Evolutionary conservation across 2,329 filamentous ascomycete genomes (phyloP).

Genomic region (Botrytis squamosa): DNA sequence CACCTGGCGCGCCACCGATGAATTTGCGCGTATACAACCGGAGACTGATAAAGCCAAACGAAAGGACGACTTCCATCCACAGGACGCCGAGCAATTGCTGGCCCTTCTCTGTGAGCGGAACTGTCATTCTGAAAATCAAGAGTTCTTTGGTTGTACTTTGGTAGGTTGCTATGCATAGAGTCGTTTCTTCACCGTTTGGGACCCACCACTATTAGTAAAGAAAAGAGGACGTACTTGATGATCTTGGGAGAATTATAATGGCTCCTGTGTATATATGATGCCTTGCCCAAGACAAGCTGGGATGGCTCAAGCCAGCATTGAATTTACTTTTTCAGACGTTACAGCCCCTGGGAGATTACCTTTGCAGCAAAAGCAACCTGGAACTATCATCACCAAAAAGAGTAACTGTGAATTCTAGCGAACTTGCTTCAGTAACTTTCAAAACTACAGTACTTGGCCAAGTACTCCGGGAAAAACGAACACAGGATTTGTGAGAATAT

Average conservation of each 20-base stretch:
- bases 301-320: slow-evolving; percentile 1
- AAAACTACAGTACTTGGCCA: too few species aligned
- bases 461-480: neutral
- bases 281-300: neutral
- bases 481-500: too few species aligned
- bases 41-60: slow-evolving; percentile 6
- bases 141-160: neutral
- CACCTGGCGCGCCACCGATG: slow-evolving; percentile 2
- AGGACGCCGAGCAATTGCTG: slow-evolving; percentile 9
- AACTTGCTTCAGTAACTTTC: neutral
- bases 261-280: slow-evolving; percentile 4
- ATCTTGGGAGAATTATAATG: too few species aligned
- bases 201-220: slow-evolving; percentile 1
- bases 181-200: neutral
- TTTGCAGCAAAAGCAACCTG: neutral
- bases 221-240: neutral
- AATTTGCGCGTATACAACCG: slow-evolving; percentile 14
- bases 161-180: neutral
- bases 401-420: neutral
- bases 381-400: neutral
- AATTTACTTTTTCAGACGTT: neutral
- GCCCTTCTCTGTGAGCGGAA: slow-evolving; percentile 14
- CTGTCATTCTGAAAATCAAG: neutral
- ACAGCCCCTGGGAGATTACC: neutral
- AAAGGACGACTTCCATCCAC: slow-evolving; percentile 14